These are phyloP conservation scores for Cucumis melo DNA, from an alignment of 306 rosid species.

Conservation along the genomic window DNA sequence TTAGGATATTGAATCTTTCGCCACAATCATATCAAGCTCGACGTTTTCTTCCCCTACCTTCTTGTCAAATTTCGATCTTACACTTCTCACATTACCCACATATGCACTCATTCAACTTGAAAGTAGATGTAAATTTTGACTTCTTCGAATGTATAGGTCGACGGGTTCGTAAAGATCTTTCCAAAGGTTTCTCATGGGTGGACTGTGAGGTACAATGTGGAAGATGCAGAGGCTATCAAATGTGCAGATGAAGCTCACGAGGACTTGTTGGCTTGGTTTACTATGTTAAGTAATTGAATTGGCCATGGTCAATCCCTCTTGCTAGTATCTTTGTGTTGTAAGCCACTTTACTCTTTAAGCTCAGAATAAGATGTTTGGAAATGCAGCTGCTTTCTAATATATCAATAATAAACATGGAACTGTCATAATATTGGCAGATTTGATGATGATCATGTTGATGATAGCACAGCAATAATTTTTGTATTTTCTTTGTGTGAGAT, in stretches of 20 bases:
- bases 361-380: not conserved
- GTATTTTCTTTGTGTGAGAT: not conserved
- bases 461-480: not conserved
- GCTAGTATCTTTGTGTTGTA: not conserved
- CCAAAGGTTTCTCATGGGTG: constrained; percentile 55
- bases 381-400: not conserved
- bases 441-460: not conserved
- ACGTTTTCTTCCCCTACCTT: not conserved
- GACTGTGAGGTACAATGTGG: constrained; percentile 34
- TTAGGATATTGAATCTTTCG: not conserved
- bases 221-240: constrained; percentile 33
- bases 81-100: not conserved
- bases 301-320: not conserved
- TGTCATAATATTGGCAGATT: not conserved
- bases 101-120: not conserved
- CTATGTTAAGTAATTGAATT: not conserved
- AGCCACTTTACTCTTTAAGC: not conserved
- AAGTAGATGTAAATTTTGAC: not conserved
- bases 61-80: not conserved
- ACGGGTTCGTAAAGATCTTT: constrained; percentile 44
- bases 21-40: not conserved
- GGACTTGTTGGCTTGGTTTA: constrained; percentile 50
- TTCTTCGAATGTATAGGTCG: constrained; percentile 16
- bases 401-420: not conserved
- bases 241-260: constrained; percentile 54